These are phyloP conservation scores for Aspergillus bombycis DNA, from an alignment of 2,329 filamentous ascomycete genomes.

Conservation along the genomic window DNA sequence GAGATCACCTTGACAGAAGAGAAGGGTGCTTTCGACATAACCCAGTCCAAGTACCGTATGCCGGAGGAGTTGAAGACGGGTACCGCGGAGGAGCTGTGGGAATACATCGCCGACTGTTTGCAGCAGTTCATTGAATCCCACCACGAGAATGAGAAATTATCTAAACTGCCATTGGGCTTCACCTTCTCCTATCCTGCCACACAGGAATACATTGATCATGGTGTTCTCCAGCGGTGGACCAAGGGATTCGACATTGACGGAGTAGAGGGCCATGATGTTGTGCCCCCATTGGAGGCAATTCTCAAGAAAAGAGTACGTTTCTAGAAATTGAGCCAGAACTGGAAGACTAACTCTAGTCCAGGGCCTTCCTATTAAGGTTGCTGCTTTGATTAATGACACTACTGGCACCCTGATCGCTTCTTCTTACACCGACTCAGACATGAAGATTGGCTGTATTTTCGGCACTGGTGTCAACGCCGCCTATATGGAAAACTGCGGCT, in stretches of 20 bases:
- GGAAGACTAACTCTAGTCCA: conserved; percentile 39
- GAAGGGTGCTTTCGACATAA: conserved; percentile 89
- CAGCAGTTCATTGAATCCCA: conserved; percentile 88
- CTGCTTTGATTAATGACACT: conserved; percentile 95
- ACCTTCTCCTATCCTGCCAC: conserved; percentile 96
- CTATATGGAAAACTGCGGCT: conserved; percentile 92
- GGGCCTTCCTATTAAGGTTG: conserved; percentile 89
- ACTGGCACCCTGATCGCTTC: conserved; percentile 96
- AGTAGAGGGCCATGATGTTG: conserved; percentile 87
- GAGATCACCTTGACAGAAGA: conserved; percentile 86
- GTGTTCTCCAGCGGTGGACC: conserved; percentile 91
- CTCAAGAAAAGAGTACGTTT: conserved; percentile 66
- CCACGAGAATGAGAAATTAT: conserved; percentile 66
- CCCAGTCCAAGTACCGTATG: conserved; percentile 94
- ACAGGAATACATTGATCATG: conserved; percentile 91
- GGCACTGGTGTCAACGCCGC: conserved; percentile 97
- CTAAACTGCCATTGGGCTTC: conserved; percentile 78
- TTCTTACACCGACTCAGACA: conserved; percentile 88
- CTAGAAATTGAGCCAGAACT: background rate
- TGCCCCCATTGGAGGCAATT: conserved; percentile 82
- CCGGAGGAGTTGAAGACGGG: conserved; percentile 90
- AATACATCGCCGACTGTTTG: conserved; percentile 90
- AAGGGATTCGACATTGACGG: conserved; percentile 95
- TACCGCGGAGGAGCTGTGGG: conserved; percentile 83
- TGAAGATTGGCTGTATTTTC: conserved; percentile 97